Conservation (phyloP, 2,329 filamentous ascomycete species). For the Trichothecium sympodiale region DNA sequence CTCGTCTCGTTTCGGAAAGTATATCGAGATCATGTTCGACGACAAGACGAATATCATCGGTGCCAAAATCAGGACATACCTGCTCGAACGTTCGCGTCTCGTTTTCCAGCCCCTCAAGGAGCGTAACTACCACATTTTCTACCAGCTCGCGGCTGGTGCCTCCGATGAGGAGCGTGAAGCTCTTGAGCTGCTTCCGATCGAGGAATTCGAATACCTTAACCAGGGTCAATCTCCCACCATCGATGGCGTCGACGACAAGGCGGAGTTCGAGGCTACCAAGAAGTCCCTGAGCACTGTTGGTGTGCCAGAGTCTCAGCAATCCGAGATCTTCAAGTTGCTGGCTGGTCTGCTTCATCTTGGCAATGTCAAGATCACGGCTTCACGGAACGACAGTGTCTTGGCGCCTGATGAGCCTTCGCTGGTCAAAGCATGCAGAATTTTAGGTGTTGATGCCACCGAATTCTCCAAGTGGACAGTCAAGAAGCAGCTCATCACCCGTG, state of each 20-base stretch:
- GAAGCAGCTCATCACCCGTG: slow-evolving; percentile 92
- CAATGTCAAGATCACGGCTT: slow-evolving; percentile 91
- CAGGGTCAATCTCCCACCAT: slow-evolving; percentile 87
- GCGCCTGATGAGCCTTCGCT: slow-evolving; percentile 72
- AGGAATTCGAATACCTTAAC: slow-evolving; percentile 93
- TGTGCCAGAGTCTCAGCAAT: slow-evolving; percentile 61
- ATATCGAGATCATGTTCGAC: slow-evolving; percentile 99
- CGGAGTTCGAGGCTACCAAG: slow-evolving; percentile 82
- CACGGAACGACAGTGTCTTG: slow-evolving; percentile 77
- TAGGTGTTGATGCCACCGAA: slow-evolving; percentile 75
- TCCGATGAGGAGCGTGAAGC: slow-evolving; percentile 72
- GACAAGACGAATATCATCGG: slow-evolving; percentile 91
- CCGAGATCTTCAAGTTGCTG: slow-evolving; percentile 79
- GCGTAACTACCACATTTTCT: slow-evolving; percentile 98
- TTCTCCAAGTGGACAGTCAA: slow-evolving; percentile 99
- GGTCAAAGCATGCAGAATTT: slow-evolving; percentile 67
- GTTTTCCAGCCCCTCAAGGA: slow-evolving; percentile 97
- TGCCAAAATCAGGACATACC: slow-evolving; percentile 91
- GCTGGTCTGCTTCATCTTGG: slow-evolving; percentile 88
- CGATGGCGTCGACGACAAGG: slow-evolving; percentile 89
- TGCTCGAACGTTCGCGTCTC: slow-evolving; percentile 87
- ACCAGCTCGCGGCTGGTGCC: slow-evolving; percentile 90
- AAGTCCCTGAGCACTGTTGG: slow-evolving; percentile 82
- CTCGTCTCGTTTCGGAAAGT: slow-evolving; percentile 97
- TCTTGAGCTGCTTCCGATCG: slow-evolving; percentile 66